Base-by-base conservation (phyloP, 768 basidiomycete genomes). In the Suillus weaverae region DNA sequence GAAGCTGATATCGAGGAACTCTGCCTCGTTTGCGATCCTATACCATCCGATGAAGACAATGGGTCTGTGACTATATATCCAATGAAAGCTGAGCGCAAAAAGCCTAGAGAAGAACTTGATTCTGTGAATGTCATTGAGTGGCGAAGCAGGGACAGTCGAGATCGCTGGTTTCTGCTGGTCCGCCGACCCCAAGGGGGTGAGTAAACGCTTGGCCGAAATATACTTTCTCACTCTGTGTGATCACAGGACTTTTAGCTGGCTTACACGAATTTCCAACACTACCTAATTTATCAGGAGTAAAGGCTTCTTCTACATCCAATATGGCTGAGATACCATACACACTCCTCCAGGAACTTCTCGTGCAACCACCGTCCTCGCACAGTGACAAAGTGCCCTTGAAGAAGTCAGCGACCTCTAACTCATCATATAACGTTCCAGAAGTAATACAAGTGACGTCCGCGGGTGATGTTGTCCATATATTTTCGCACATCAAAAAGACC, bases 401-500 rank as follows among this genome's bases (percentile, higher is more conserved):
- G 57, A 38, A 32, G 35, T 44, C 43, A 48, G 61, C 20, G 50
- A 60, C 10, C 16, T 41, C 30, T 9, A 20, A 41, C n/a, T 8
- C 55, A 20, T 41, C 39, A 4, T 20, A 32, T 41, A 20, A 32
- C 1, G 26, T 59, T 41, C 26, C 57, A 41, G 41, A 59, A 41
- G 39, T 91, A 26, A 69, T 77, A 44, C 77, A 80, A 64, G 79
- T 88, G 61, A 77, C 78, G 63, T 78, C 83, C 22, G 86, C 80
- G 26, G 89, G 89, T 13, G 84, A 89, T 65, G 86, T 96, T 43
- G 64, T 88, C 4, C 95, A 97, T 71, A 79, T 94, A 55, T 97
- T 97, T 77, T 94, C 92, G 10, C 95, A 98, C 73, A 92, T 96
- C 72, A 87, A 81, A 70, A 94, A 95, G 80, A 95, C 91, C 14